Base-by-base conservation (phyloP, 164 flowering plant species). In the Liriodendron chinense region DNA sequence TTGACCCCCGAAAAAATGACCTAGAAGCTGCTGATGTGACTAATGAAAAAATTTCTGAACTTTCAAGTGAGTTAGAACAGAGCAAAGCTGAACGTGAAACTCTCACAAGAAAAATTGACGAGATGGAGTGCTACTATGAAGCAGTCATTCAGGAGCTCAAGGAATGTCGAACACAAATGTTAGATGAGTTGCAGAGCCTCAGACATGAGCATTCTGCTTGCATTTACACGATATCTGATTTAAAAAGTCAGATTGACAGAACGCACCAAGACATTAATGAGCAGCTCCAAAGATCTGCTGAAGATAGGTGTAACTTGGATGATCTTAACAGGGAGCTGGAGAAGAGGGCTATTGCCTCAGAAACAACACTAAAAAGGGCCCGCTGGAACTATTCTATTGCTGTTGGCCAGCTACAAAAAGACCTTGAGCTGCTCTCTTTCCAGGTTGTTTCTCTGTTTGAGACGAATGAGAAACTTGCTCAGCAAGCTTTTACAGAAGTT, bases 111-210 rank as follows among this genome's bases (percentile, higher is more conserved):
- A 96, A 94, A 83, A 89, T 90, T 94, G 88, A 86, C 79, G 89
- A 94, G 89, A 94, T 93, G 98, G 99, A 96, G 80, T 88, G 93
- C 83, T 92, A 92, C 81, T 96, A 94, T 82, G 97, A 96, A 87
- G 87, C 94, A 69, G 92, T 96, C 59, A 72, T 94, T 76, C 98
- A 90, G 68, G 98, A 92, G 81, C 90, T 94, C 14, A 98, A 94
- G 86, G 97, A 90, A 85, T 92, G 85, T 85, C 98, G 91, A 79
- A 91, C 92, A 84, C 92, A 84, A 77, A 78, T 93, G 89, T 81
- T 90, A 57, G 96, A 80, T 75, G 99, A 96, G 83, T 80, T 92
- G 84, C 95, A 94, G 80, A 86, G 75, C 80, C 88, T 96, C 72
- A 90, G 90, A 81, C 85, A 82, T 78, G 97, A 94, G 83, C 97